A percentile compares a stretch with the other conserved stretches of the same genome.
Conservation (phyloP, 2,329 filamentous ascomycete species). For the Xylariales sp. region DNA sequence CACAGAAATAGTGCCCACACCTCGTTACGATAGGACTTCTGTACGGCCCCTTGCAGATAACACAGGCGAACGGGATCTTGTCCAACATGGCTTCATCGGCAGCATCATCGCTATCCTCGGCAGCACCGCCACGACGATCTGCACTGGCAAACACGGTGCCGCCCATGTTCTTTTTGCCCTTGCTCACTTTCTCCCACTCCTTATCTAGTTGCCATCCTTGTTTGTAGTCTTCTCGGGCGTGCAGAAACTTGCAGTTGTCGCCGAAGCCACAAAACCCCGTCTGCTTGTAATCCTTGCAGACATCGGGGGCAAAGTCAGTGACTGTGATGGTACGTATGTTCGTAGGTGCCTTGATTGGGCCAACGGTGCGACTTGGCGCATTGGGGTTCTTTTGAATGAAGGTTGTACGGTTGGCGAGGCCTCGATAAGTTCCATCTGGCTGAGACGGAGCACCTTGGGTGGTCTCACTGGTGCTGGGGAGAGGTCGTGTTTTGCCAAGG, state of each 20-base stretch:
- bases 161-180: slow-evolving; percentile 58
- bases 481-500: slow-evolving; percentile 49
- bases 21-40: slow-evolving; percentile 78
- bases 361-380: slow-evolving; percentile 64
- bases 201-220: slow-evolving; percentile 93
- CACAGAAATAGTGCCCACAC: slow-evolving; percentile 95
- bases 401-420: slow-evolving; percentile 63
- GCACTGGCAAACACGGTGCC: slow-evolving; percentile 60
- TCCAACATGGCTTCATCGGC: slow-evolving; percentile 70
- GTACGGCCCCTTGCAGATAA: slow-evolving; percentile 79
- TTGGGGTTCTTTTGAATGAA: slow-evolving; percentile 82
- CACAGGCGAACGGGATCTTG: slow-evolving; percentile 83
- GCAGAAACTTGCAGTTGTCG: slow-evolving; percentile 77
- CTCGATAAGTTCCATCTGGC: slow-evolving; percentile 70
- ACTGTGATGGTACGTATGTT: slow-evolving; percentile 89
- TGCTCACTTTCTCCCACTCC: slow-evolving; percentile 86
- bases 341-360: slow-evolving; percentile 80
- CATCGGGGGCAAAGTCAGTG: slow-evolving; percentile 86
- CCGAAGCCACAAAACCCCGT: slow-evolving; percentile 68
- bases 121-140: slow-evolving; percentile 39
- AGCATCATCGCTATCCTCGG: slow-evolving; percentile 37
- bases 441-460: slow-evolving; percentile 9
- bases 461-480: slow-evolving; percentile 19
- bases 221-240: slow-evolving; percentile 74
- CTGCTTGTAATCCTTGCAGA: slow-evolving; percentile 91